Evolutionary conservation across 2,329 filamentous ascomycete genomes (phyloP).

Genomic region (Geosmithia morbida): DNA sequence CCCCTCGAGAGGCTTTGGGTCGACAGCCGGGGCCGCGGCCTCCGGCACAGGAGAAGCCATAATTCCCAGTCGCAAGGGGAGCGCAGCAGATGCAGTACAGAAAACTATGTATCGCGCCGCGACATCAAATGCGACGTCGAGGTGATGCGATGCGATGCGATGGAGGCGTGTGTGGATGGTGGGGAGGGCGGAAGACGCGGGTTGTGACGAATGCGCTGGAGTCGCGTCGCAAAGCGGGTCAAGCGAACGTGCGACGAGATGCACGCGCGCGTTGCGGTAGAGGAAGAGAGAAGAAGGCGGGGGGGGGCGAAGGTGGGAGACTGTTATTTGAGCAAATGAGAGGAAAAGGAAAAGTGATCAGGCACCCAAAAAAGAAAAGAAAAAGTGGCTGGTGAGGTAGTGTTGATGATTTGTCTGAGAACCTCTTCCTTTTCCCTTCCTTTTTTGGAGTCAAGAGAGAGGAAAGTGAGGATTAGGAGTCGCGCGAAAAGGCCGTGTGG

Average conservation of each 20-base stretch:
- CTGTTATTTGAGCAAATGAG: neutral
- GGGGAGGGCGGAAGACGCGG: neutral
- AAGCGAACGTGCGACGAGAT: neutral
- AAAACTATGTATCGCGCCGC: constrained; percentile 14
- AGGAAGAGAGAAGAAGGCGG: neutral
- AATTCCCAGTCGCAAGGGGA: constrained; percentile 29
- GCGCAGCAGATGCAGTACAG: constrained; percentile 12
- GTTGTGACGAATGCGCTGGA: neutral
- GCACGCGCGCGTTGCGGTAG: neutral
- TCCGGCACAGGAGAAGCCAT: constrained; percentile 36
- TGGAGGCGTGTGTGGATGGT: neutral
- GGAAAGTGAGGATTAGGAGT: neutral
- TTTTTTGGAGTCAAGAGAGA: neutral
- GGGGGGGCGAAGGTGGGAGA: no score
- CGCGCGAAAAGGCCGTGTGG: neutral
- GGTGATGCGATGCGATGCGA: neutral
- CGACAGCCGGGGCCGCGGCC: constrained; percentile 16
- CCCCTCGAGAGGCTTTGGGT: constrained; percentile 29
- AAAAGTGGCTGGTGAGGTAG: neutral
- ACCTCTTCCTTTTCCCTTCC: no score
- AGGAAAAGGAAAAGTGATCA: neutral
- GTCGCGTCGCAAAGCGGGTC: neutral
- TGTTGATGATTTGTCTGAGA: neutral
- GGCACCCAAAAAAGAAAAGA: neutral
- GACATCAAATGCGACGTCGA: constrained; percentile 18